Evolutionary conservation across 805 yeast species (phyloP), one percentile per base, ranked within the genome.

Genomic region (Ogataea corticis): DNA sequence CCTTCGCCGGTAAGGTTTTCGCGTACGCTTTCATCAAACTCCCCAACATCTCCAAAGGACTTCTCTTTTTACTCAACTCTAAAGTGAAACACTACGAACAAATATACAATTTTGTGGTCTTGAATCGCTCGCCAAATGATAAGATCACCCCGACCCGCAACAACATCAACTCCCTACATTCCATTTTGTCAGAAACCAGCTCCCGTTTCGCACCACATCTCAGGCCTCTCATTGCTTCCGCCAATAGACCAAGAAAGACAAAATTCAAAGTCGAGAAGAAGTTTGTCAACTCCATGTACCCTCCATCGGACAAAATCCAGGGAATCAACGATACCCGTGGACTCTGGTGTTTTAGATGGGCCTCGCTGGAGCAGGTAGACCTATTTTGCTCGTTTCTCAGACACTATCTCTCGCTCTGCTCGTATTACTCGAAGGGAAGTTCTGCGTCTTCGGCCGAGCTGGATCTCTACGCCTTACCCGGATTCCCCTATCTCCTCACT

Each of bases 1-100:
- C 89, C 3, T 83, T 85, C 53, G 68, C 80, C 11, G 92, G 92
- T 5, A 85, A 85, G 56, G 75, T 82, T 3, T 75, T 85, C 59
- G 90, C 90, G 1, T 79, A 80, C 56, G 68, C 80, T 3, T 85
- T 74, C 51, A 76, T 77, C 59, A 66, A 72, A 49, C 63, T 83
- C 3, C 80, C 82, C 0, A 71, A 75, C 21, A 75, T 83, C 4
- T 77, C 85, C 14, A 71, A 71, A 41, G 83, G 84, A 1, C 59
- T 83, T 31, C 58, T 81, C 36, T 83, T 83, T 51, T 57, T 82
- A 16, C 63, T 83, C 33, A 80, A 78, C 54, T 76, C 81, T 36
- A 80, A 79, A 58, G 76, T 77, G 50, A 56, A 62, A 32, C 62
- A 72, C 7, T 68, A 76, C 44, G 74, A 70, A 23, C 49, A 52